Evolutionary conservation across 352 stramenopile species (phyloP).

Genomic region (Globisporangium mamillatum): DNA sequence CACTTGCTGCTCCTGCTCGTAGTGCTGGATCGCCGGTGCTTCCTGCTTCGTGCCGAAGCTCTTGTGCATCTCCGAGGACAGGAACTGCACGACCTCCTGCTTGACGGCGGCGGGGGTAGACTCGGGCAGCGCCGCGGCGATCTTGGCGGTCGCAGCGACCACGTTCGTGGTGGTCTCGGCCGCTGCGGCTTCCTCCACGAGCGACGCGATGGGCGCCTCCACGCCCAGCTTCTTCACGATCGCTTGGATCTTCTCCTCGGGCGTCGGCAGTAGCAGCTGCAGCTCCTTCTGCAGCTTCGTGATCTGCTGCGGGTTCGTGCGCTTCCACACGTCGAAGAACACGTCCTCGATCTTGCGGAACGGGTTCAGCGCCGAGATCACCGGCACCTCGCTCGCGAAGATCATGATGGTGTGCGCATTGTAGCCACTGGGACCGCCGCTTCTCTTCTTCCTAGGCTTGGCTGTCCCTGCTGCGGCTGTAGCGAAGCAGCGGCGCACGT

Average conservation of each 20-base stretch:
- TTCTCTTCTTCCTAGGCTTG: conserved; percentile 8
- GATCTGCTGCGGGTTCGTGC: conserved; percentile 72
- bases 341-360: conserved; percentile 85
- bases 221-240: conserved; percentile 56
- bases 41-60: conserved; percentile 67
- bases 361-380: conserved; percentile 78
- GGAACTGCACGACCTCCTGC: conserved; percentile 67
- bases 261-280: conserved; percentile 34
- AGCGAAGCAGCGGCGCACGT: background rate
- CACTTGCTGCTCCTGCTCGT: conserved; percentile 56
- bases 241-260: conserved; percentile 54
- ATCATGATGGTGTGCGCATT: conserved; percentile 50
- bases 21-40: conserved; percentile 60
- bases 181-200: conserved; percentile 48
- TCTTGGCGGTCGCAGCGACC: conserved; percentile 39
- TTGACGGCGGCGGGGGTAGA: conserved; percentile 46
- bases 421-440: background rate
- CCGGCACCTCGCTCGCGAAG: conserved; percentile 84
- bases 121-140: conserved; percentile 46
- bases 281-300: conserved; percentile 44
- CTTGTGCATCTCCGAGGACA: conserved; percentile 81
- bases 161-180: conserved; percentile 45
- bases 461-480: conserved; percentile 6
- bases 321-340: conserved; percentile 76
- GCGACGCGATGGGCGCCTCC: conserved; percentile 46